Conservation (phyloP, 176 grass and related monocot species). For the Miscanthus lutarioriparius region DNA sequence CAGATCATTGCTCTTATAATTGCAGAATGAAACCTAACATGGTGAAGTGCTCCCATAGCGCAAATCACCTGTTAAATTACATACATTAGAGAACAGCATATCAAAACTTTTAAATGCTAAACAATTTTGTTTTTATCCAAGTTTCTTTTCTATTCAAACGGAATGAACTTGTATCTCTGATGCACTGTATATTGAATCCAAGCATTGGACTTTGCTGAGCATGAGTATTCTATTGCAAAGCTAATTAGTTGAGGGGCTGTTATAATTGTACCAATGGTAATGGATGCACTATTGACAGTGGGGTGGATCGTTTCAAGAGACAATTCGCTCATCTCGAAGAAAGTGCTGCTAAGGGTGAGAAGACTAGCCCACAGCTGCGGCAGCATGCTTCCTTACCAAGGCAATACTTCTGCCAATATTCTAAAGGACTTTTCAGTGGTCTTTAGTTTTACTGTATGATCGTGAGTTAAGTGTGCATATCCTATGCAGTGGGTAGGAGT, state of each 20-base stretch:
- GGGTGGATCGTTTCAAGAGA: constrained; percentile 91
- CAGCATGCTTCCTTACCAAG: constrained; percentile 88
- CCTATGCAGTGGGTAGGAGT: background rate
- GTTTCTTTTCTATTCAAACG: background rate
- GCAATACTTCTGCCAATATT: constrained; percentile 37
- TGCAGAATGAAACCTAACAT: background rate
- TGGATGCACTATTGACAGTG: constrained; percentile 53
- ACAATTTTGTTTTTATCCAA: background rate
- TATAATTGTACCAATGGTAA: constrained; percentile 13
- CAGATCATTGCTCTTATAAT: background rate
- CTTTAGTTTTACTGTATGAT: constrained; percentile 20
- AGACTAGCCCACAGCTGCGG: constrained; percentile 52
- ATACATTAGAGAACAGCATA: background rate
- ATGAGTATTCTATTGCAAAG: background rate
- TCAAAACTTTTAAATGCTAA: background rate
- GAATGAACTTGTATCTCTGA: background rate
- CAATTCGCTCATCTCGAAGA: constrained; percentile 96
- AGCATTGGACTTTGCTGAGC: background rate
- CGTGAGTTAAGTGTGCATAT: background rate
- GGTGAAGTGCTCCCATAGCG: background rate
- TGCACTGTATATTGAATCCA: background rate
- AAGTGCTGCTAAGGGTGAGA: constrained; percentile 67
- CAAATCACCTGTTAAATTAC: constrained; percentile 3
- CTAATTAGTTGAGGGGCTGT: constrained; percentile 4
- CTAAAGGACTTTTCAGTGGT: background rate